These are phyloP conservation scores for Gastrolobium bilobum DNA, from an alignment of 306 rosid species.

Conservation along the genomic window DNA sequence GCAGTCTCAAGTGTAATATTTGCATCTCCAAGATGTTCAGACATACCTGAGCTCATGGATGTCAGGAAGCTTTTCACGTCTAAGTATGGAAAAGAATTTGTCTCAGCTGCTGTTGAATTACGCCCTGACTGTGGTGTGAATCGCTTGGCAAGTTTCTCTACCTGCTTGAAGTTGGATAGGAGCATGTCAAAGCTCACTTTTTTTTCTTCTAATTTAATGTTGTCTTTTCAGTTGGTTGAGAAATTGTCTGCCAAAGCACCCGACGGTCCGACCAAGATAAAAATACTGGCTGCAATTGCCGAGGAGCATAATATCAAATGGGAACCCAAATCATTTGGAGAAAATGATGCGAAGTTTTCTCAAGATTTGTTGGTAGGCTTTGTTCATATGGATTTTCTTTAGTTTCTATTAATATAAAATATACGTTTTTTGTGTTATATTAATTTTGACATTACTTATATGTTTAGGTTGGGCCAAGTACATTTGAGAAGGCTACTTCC, in stretches of 20 bases:
- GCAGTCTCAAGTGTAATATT: slow-evolving; percentile 86
- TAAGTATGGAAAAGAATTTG: slow-evolving; percentile 91
- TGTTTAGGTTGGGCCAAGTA: slow-evolving; percentile 76
- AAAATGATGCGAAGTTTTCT: slow-evolving; percentile 60
- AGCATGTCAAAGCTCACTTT: slow-evolving; percentile 36
- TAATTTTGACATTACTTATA: slow-evolving; percentile 32
- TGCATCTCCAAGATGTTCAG: slow-evolving; percentile 93
- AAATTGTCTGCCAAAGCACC: slow-evolving; percentile 95
- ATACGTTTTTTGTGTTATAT: slow-evolving; percentile 22
- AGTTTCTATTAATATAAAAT: slow-evolving; percentile 40
- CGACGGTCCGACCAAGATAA: slow-evolving; percentile 84
- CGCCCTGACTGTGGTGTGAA: slow-evolving; percentile 97
- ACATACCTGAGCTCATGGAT: slow-evolving; percentile 86
- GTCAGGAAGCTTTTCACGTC: slow-evolving; percentile 77
- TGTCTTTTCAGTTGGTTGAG: slow-evolving; percentile 80
- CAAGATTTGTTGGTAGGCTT: slow-evolving; percentile 79
- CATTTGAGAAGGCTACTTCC: slow-evolving; percentile 60
- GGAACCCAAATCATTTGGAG: slow-evolving; percentile 81
- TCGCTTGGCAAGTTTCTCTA: slow-evolving; percentile 78
- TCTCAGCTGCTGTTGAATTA: slow-evolving; percentile 78
- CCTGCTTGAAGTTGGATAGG: slow-evolving; percentile 34
- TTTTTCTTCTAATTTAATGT: slow-evolving; percentile 41
- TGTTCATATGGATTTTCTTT: slow-evolving; percentile 21
- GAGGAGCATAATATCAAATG: slow-evolving; percentile 93
- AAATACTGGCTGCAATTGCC: slow-evolving; percentile 82